Evolutionary conservation across 1,284 basidiomycete genomes (phyloP), one percentile per base, ranked within the genome.

Genomic region (Pyrrhoderma lamaoense): DNA sequence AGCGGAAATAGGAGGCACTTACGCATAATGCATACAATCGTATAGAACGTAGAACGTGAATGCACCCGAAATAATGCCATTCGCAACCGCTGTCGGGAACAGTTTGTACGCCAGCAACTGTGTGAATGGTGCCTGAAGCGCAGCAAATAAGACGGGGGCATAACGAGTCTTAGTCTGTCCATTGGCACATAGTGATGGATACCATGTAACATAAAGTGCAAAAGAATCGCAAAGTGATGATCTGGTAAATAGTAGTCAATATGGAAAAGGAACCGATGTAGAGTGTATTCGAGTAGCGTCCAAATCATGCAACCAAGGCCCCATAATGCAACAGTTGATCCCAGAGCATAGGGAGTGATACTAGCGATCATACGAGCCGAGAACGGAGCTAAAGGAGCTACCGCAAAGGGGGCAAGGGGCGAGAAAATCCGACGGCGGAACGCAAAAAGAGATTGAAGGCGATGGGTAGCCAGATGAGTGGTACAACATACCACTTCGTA

Each of bases 181-280:
- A 96, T 96, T 14, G 93, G 95, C 52, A 99, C 73, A 65, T 95
- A 99, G 70, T 99, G 95, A 66, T 99, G 95, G 43, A 99, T 84
- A 19, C 96, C 95, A 65, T 99, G 95, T 62, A 94, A 74, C 61
- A 93, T 67, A 70, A 99, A 99, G 68, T 99, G 95, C 34, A 98
- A 66, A 45, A 83, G 82, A 61, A 99, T 74, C 65, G 87, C 90
- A 54, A 74, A 69, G 18, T 87, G 85, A 52, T 73, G 75, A 67
- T 98, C 95, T 4, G 95, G 96, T 13, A 99, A 77, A 60, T 78
- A 65, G n/a, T 83, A 72, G 67, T 99, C 96, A 60, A 99, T 73
- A 70, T 99, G 96, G 82, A 99, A 99, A 49, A 99, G 71, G 80
- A 97, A 98, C 27, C 95, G 86, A 70, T 99, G 96, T 63, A 99